phyloP scores from a whole-genome alignment of 208 protist genomes.

The Crithidia fasciculata region DNA sequence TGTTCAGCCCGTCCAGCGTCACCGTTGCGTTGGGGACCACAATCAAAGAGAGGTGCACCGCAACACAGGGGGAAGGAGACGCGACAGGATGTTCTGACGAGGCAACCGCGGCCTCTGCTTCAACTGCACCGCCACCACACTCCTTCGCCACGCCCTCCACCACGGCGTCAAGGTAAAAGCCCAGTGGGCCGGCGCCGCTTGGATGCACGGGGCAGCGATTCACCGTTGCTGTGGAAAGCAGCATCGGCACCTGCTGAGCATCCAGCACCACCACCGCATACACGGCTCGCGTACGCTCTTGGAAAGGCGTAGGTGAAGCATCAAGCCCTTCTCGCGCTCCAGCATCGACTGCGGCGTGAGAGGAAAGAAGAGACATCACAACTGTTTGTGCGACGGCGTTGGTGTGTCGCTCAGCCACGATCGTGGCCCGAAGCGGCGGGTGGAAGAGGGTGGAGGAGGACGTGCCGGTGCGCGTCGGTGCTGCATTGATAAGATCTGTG shows the following conservation, averaged over 20 bases:
- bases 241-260: conserved; percentile 28
- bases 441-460: neutral
- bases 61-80: neutral
- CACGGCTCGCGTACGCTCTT: neutral
- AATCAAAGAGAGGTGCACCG: conserved; percentile 23
- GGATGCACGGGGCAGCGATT: conserved; percentile 22
- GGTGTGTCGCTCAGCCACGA: conserved; percentile 5
- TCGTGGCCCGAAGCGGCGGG: conserved; percentile 5
- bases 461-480: neutral
- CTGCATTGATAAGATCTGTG: conserved; percentile 7
- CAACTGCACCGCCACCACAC: neutral
- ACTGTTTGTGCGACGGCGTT: conserved; percentile 38
- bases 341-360: neutral
- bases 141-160: conserved; percentile 13
- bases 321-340: neutral
- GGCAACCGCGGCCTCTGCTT: too few relatives aligned
- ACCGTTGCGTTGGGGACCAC: conserved; percentile 21
- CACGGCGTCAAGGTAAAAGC: conserved; percentile 31
- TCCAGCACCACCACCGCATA: conserved; percentile 29
- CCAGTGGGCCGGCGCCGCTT: conserved; percentile 32
- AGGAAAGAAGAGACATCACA: conserved; percentile 3
- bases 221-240: conserved; percentile 29
- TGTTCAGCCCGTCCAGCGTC: conserved; percentile 16
- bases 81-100: too few relatives aligned
- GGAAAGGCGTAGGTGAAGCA: neutral